Conservation (phyloP, 148 eudicot genomes). For the Salicornia ramosissima region DNA sequence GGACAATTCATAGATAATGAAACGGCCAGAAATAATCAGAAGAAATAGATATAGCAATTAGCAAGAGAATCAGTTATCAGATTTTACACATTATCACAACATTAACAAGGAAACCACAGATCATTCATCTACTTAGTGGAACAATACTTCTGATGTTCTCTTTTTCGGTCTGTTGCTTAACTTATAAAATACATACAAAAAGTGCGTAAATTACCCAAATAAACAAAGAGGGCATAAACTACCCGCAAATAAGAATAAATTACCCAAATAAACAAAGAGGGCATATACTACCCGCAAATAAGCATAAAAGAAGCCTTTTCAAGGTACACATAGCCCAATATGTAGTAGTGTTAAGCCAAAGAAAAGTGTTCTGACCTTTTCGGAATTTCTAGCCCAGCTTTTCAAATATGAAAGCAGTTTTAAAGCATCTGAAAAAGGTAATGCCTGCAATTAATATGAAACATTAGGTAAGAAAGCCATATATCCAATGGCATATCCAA, state of each 20-base stretch:
- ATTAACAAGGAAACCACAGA: too few relatives aligned
- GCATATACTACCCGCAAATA: not conserved
- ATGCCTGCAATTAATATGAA: conserved; percentile 52
- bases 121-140: too few relatives aligned
- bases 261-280: not conserved
- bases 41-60: too few relatives aligned
- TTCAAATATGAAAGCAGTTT: conserved; percentile 78
- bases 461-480: conserved; percentile 20
- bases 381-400: conserved; percentile 62
- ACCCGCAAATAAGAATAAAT: too few relatives aligned
- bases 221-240: not conserved
- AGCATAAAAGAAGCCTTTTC: not conserved
- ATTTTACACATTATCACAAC: too few relatives aligned
- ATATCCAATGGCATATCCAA: conserved; percentile 11
- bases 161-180: not conserved
- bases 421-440: conserved; percentile 92
- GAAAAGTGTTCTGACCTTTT: conserved; percentile 52
- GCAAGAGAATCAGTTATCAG: too few relatives aligned
- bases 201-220: not conserved
- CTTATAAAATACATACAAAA: not conserved
- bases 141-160: too few relatives aligned
- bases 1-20: too few relatives aligned
- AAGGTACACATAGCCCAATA: not conserved
- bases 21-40: too few relatives aligned
- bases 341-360: not conserved